phyloP scores from a whole-genome alignment of 257 asterid genomes.

The Solanum bukasovii region DNA sequence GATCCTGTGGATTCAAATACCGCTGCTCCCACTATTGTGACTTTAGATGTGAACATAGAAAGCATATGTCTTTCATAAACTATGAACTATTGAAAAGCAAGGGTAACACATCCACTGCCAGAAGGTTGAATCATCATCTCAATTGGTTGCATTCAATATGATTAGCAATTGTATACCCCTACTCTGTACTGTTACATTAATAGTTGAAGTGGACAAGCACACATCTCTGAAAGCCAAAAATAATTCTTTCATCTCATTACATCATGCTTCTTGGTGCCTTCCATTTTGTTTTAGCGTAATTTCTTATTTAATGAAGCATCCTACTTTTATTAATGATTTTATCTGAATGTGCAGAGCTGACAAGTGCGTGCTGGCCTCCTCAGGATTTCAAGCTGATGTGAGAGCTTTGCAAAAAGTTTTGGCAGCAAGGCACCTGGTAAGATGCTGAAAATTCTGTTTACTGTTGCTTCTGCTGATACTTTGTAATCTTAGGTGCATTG shows the following conservation, averaged over 20 bases:
- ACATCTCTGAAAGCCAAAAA: neutral
- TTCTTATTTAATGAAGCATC: neutral
- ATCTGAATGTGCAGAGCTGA: slow-evolving; percentile 45
- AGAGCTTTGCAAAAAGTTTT: slow-evolving; percentile 76
- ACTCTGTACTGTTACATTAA: neutral
- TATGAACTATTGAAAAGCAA: neutral
- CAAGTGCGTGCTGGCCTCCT: slow-evolving; percentile 78
- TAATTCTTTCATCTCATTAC: neutral
- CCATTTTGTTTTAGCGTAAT: neutral
- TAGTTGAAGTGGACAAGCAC: neutral
- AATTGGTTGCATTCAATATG: neutral
- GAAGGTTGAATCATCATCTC: neutral
- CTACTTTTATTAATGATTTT: neutral
- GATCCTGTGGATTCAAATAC: neutral
- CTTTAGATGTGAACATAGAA: neutral
- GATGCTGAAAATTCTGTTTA: neutral
- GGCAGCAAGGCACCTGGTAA: slow-evolving; percentile 34
- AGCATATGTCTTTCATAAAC: neutral
- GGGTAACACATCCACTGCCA: neutral
- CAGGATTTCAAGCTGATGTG: slow-evolving; percentile 97
- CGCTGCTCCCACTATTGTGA: neutral
- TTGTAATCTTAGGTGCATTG: neutral
- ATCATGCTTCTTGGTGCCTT: neutral
- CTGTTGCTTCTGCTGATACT: neutral
- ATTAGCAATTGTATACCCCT: neutral